Evolutionary conservation across 345 rosid species (phyloP), one percentile per base, ranked within the genome.

Genomic region (Garcia nutans): DNA sequence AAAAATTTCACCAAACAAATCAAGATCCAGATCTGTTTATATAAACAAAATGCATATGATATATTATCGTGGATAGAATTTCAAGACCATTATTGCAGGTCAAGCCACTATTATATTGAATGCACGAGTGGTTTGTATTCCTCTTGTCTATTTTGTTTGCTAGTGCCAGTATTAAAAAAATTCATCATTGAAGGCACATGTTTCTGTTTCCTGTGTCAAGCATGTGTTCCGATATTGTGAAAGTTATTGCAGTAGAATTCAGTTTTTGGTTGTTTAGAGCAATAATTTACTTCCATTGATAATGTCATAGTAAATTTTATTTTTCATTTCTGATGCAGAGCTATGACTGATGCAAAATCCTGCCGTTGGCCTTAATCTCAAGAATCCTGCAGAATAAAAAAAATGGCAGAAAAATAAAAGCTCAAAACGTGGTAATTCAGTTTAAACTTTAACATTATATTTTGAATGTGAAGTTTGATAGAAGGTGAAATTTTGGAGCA

Each of bases 101-200:
- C 62, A 8, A 72, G 65, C 24, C 19, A 6, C 3, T 74, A 65
- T 22, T 50, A 58, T 73, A 76, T 75, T 79, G 68, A 84, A 76
- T 81, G 85, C 92, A 87, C 89, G 89, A 83, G 87, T 87, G 90
- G 83, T 73, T 79, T 83, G 87, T 81, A 76, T 65, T 76, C 57
- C 26, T 28, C 54, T 74, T 84, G 85, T 70, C 82, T 65, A 15
- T 73, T 60, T 31, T 23, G 13, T 41, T 11, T 24, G 41, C 13
- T 15, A 24, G 8, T 49, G 20, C 55, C 28, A 37, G 6, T 71
- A n/a, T 10, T 33, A 10, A 33, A 10, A n/a, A 33, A 33, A 45
- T 26, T n/a, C 16, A 54, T 1, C 16, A 52, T 12, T 52, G 5
- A 52, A 54, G 16, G 20, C 1, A 17, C 58, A 17, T 5, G 20